Conservation (phyloP, 2,329 filamentous ascomycete genomes). For the Monascus ruber region DNA sequence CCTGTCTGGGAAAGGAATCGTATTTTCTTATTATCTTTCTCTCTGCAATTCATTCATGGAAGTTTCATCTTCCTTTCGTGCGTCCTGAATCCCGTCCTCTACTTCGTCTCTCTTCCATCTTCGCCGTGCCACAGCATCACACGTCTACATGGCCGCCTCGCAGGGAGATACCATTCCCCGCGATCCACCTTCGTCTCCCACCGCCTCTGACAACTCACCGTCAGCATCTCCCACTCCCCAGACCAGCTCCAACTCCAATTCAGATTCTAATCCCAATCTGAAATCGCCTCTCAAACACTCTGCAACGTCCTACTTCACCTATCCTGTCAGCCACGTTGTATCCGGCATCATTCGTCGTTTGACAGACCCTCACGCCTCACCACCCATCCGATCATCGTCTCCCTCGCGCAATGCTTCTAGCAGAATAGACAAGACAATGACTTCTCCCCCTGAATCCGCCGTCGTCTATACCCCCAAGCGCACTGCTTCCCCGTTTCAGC, state of each 20-base stretch:
- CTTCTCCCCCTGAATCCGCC: slow-evolving; percentile 32
- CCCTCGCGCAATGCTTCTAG: slow-evolving; percentile 8
- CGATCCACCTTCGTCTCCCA: slow-evolving; percentile 1
- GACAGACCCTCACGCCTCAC: slow-evolving; percentile 27
- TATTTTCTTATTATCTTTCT: no score
- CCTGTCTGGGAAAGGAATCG: no score
- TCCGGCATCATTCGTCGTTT: slow-evolving; percentile 60
- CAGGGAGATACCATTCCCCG: background rate
- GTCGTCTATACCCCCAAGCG: slow-evolving; percentile 40
- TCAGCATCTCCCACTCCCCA: slow-evolving; percentile 12
- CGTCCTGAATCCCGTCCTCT: no score
- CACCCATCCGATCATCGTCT: background rate
- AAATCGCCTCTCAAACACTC: slow-evolving; percentile 7
- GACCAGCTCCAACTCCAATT: slow-evolving; percentile 6
- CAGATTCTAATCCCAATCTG: slow-evolving; percentile 14
- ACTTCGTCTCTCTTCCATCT: no score
- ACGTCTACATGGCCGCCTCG: background rate
- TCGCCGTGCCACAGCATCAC: no score
- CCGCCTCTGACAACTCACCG: slow-evolving; percentile 8
- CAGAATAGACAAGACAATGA: slow-evolving; percentile 9
- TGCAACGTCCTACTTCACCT: slow-evolving; percentile 38
- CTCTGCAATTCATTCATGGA: no score
- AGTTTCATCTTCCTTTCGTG: no score
- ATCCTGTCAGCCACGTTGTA: slow-evolving; percentile 41
- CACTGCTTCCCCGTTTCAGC: slow-evolving; percentile 67